phyloP scores from a whole-genome alignment of 2,329 filamentous ascomycete genomes.

The Stachybotrys elegans region DNA sequence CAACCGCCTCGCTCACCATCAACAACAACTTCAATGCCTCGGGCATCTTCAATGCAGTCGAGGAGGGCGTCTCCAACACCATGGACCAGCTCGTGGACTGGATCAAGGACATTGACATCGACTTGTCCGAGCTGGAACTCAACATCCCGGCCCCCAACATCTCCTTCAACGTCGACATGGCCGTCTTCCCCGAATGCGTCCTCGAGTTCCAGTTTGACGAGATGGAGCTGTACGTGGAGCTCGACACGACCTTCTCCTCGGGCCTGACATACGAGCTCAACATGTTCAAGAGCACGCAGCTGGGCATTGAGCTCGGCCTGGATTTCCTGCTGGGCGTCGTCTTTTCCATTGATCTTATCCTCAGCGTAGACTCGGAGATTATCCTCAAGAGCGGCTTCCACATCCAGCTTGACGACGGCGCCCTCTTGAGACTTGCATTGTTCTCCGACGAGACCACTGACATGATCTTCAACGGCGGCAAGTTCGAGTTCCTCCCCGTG shows the following conservation, averaged over 20 bases:
- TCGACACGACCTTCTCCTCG: slow-evolving; percentile 36
- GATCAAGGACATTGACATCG: slow-evolving; percentile 21
- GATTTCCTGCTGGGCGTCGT: slow-evolving; percentile 40
- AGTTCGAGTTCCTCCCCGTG: slow-evolving; percentile 53
- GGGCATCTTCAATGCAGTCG: slow-evolving; percentile 19
- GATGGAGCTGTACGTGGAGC: slow-evolving; percentile 45
- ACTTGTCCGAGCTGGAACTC: slow-evolving; percentile 19
- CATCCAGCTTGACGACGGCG: slow-evolving; percentile 45
- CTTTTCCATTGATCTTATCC: slow-evolving; percentile 46
- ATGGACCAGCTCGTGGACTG: slow-evolving; percentile 28
- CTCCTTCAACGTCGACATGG: slow-evolving; percentile 37
- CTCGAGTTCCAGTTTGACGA: slow-evolving; percentile 44
- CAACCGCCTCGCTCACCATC: slow-evolving; percentile 36
- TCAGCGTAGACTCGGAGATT: slow-evolving; percentile 40
- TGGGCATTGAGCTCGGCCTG: slow-evolving; percentile 34
- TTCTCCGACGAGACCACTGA: slow-evolving; percentile 44
- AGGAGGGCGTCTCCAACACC: slow-evolving; percentile 22
- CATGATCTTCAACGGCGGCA: slow-evolving; percentile 43
- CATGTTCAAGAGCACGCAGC: slow-evolving; percentile 34
- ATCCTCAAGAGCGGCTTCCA: slow-evolving; percentile 51
- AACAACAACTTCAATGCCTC: slow-evolving; percentile 34
- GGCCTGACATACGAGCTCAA: slow-evolving; percentile 42
- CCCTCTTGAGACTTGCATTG: slow-evolving; percentile 41
- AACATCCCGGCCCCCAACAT: slow-evolving; percentile 20
- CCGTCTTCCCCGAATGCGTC: slow-evolving; percentile 33